A percentile compares a stretch with the other conserved stretches of the same genome.
Evolutionary conservation across 148 eudicot species (phyloP).

Genomic region (Suaeda aralocaspica): DNA sequence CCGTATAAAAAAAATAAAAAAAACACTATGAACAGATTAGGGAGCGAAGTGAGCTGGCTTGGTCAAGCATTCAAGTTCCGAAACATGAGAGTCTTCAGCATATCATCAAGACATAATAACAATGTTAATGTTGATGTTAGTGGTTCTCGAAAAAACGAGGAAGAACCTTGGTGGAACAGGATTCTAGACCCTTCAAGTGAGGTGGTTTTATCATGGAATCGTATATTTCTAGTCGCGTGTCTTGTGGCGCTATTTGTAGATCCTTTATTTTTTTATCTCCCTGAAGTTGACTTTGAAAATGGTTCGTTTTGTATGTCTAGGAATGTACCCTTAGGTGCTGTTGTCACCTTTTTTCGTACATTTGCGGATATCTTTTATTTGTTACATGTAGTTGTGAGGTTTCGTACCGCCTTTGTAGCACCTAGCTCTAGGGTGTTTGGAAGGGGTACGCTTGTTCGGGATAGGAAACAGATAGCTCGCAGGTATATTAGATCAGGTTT

Average conservation of each 20-base stretch:
- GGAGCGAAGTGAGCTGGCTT: too few relatives aligned
- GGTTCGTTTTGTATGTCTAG: conserved; percentile 45
- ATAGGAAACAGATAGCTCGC: conserved; percentile 40
- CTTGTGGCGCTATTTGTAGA: conserved; percentile 66
- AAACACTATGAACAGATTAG: too few relatives aligned
- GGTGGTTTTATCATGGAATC: conserved; percentile 56
- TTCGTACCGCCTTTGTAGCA: conserved; percentile 68
- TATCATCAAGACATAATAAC: background rate
- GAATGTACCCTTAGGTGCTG: conserved; percentile 32
- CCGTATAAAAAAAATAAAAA: too few relatives aligned
- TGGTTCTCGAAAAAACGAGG: background rate
- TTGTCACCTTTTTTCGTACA: conserved; percentile 48
- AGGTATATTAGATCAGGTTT: conserved; percentile 56
- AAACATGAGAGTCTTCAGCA: background rate
- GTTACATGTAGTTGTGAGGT: conserved; percentile 53
- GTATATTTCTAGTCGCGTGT: conserved; percentile 54
- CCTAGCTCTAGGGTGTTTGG: conserved; percentile 79
- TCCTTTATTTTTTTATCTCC: conserved; percentile 67
- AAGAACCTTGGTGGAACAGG: conserved; percentile 29
- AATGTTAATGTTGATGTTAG: too few relatives aligned
- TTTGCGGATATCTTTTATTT: conserved; percentile 49
- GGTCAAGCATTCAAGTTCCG: background rate
- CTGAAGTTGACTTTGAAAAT: conserved; percentile 20
- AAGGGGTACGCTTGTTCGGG: conserved; percentile 67
- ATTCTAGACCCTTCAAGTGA: conserved; percentile 66